phyloP scores from a whole-genome alignment of 2,329 filamentous ascomycete genomes.

The Bipolaris oryzae region DNA sequence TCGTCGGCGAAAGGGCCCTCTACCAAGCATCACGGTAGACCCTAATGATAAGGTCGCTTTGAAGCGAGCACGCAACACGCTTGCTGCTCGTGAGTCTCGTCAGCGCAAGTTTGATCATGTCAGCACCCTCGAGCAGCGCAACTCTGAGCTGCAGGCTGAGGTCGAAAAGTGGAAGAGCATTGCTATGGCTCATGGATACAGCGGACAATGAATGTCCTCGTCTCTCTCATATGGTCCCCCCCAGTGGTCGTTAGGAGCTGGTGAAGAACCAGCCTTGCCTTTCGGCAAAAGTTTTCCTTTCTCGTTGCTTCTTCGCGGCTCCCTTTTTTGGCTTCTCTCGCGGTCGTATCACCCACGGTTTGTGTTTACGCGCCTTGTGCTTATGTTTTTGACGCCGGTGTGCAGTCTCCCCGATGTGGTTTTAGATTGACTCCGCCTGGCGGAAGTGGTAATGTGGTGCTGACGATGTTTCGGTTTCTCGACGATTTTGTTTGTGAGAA shows the following conservation, averaged over 20 bases:
- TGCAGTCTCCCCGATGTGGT: constrained; percentile 45
- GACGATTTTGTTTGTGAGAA: constrained; percentile 1
- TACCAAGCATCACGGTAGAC: constrained; percentile 80
- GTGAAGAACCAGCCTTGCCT: constrained; percentile 42
- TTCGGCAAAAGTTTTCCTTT: constrained; percentile 37
- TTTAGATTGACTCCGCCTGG: constrained; percentile 47
- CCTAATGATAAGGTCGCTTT: constrained; percentile 75
- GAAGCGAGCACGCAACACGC: constrained; percentile 92
- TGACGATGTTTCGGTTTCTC: constrained; percentile 1
- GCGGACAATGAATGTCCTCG: constrained; percentile 42
- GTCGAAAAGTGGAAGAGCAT: constrained; percentile 52
- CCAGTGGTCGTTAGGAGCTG: constrained; percentile 45
- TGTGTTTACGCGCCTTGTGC: constrained; percentile 19
- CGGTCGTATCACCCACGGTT: constrained; percentile 13
- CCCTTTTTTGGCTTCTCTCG: constrained; percentile 9
- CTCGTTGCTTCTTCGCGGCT: constrained; percentile 10
- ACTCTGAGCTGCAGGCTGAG: constrained; percentile 68
- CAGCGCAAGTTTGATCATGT: constrained; percentile 81
- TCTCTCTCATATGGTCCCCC: constrained; percentile 36
- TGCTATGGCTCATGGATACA: constrained; percentile 48
- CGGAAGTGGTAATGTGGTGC: constrained; percentile 26
- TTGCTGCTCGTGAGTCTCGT: constrained; percentile 91
- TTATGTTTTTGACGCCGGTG: constrained; percentile 34
- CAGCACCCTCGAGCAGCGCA: constrained; percentile 74
- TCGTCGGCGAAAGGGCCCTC: constrained; percentile 78